Evolutionary conservation across 2,329 filamentous ascomycete genomes (phyloP).

Genomic region (Curvularia sp.): DNA sequence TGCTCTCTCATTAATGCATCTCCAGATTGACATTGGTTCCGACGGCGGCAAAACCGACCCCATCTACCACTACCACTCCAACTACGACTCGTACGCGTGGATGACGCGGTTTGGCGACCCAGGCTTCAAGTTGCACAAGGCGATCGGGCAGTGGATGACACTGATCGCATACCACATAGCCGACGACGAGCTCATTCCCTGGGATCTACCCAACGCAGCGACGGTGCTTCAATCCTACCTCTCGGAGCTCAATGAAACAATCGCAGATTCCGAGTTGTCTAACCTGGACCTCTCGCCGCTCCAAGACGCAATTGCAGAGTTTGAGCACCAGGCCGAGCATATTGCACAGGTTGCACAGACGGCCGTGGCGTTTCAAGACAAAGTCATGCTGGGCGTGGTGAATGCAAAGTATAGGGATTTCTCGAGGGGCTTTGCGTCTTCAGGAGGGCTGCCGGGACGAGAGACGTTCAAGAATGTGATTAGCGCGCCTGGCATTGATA

Average conservation of each 20-base stretch:
- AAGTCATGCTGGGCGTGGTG: slow-evolving; percentile 1
- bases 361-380: neutral
- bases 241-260: neutral
- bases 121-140: slow-evolving; percentile 57
- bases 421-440: slow-evolving; percentile 2
- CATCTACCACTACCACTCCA: slow-evolving; percentile 57
- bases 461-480: slow-evolving; percentile 6
- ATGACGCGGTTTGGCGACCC: slow-evolving; percentile 60
- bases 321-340: neutral
- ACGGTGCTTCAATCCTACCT: slow-evolving; percentile 6
- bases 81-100: slow-evolving; percentile 59
- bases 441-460: neutral
- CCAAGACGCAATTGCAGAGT: slow-evolving; percentile 1
- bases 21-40: slow-evolving; percentile 52
- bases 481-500: slow-evolving; percentile 5
- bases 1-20: neutral
- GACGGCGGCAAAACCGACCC: slow-evolving; percentile 49
- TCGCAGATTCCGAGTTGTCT: neutral
- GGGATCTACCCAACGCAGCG: slow-evolving; percentile 4
- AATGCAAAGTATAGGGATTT: slow-evolving; percentile 4
- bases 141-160: slow-evolving; percentile 56
- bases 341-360: slow-evolving; percentile 7
- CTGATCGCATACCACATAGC: slow-evolving; percentile 53
- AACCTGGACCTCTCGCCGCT: slow-evolving; percentile 2
- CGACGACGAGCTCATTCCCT: slow-evolving; percentile 49